Conservation (phyloP, 495 filamentous ascomycete species). For the Cairneyella variabilis region DNA sequence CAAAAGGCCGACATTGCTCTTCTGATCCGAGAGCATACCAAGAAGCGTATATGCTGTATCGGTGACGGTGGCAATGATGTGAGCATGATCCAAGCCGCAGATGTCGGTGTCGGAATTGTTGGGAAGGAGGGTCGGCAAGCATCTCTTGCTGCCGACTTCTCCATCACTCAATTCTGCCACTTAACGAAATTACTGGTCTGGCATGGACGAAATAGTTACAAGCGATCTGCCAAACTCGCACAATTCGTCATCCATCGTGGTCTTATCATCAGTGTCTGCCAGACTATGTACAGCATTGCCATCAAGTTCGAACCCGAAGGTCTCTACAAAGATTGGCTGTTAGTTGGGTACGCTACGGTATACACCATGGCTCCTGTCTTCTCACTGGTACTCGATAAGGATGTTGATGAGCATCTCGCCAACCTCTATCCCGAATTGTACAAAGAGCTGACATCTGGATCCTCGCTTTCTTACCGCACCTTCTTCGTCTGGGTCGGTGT, state of each 20-base stretch:
- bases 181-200: slow-evolving; percentile 96
- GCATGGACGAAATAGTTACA: slow-evolving; percentile 97
- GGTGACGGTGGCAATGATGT: slow-evolving; percentile 99
- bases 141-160: slow-evolving; percentile 92
- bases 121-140: slow-evolving; percentile 97
- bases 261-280: slow-evolving; percentile 88
- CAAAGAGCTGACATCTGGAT: slow-evolving; percentile 85
- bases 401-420: slow-evolving; percentile 88
- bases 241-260: slow-evolving; percentile 99
- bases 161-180: slow-evolving; percentile 89
- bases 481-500: slow-evolving; percentile 98
- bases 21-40: slow-evolving; percentile 87
- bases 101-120: slow-evolving; percentile 96
- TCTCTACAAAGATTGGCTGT: slow-evolving; percentile 91
- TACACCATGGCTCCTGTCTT: slow-evolving; percentile 96
- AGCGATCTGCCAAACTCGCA: slow-evolving; percentile 88
- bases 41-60: slow-evolving; percentile 93
- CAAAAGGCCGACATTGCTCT: slow-evolving; percentile 93
- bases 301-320: slow-evolving; percentile 87
- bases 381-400: slow-evolving; percentile 90
- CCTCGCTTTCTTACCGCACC: slow-evolving; percentile 81
- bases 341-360: slow-evolving; percentile 94
- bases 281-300: slow-evolving; percentile 96
- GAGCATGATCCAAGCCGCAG: slow-evolving; percentile 97
- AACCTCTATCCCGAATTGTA: slow-evolving; percentile 97